Base-by-base conservation (phyloP, 73 alveolate genomes). In the Paramecium caudatum region DNA sequence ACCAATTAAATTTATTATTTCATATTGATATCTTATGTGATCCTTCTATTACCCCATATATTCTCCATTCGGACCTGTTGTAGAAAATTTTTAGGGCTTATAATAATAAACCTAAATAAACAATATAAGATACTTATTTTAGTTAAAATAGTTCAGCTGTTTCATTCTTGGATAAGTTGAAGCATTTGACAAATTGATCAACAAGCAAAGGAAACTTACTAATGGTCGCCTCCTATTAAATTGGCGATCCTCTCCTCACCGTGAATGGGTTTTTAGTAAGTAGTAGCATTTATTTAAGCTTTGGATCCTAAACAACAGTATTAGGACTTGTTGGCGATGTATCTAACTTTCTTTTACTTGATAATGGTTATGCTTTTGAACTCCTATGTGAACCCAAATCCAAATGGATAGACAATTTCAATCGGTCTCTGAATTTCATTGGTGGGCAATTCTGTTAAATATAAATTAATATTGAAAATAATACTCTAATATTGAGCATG, bases 21-120 rank as follows among this genome's bases (percentile, higher is more conserved):
- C 99, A 95, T 97, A 98, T 86, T 99, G 82, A 87, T 95, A 98
- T 69, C 91, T 87, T 48, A 98, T 90, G 84, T 98, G 99, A 61
- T 97, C 98, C 61, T 97, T 96, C 43, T 68, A 69, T 30, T 90
- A 21, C 68, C 46, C 80, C n/a, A 55, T 6, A 23, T 55, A 55
- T 4, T 55, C 80, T 4, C 80, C 90, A 88, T 98, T 96, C 65
- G 97, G 98, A 33, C 99, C 99, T 46, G 94, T 94, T 74, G 39
- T 13, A 0, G 43, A 41, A 21, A 23, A 3, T 15, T 27, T 43
- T 47, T 13, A 74, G n/a, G 47, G 88, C 43, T 55, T 55, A 23
- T 55, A 55, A 55, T 55, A 55, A 55, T 55, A 55, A 23, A 55
- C 80, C 80, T 55, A 55, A 55, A 23, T 10, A 27, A 27, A 27